Evolutionary conservation across 305 asterid genomes (phyloP).

Genomic region (Fraxinus albicans): DNA sequence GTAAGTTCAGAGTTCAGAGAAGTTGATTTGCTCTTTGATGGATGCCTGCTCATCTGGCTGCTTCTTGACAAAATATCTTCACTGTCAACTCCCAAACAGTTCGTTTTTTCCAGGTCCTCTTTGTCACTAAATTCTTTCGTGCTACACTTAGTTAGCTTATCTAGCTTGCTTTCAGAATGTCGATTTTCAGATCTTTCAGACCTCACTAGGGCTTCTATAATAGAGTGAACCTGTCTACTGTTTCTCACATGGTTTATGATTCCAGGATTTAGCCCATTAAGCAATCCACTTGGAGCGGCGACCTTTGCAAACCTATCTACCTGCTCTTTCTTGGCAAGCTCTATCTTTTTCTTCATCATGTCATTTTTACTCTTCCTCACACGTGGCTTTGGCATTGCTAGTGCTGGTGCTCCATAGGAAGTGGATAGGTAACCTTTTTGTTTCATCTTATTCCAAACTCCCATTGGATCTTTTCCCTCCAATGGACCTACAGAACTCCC

Average conservation of each 20-base stretch:
- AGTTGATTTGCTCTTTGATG: constrained; percentile 23
- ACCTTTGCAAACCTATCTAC: constrained; percentile 77
- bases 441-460: constrained; percentile 81
- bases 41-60: constrained; percentile 28
- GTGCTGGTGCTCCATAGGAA: constrained; percentile 42
- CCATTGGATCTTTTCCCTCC: constrained; percentile 60
- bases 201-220: constrained; percentile 72
- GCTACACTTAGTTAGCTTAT: constrained; percentile 33
- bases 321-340: constrained; percentile 79
- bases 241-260: constrained; percentile 92
- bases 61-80: constrained; percentile 24
- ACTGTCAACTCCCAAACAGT: constrained; percentile 13
- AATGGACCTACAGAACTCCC: constrained; percentile 67
- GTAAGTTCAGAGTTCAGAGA: constrained; percentile 32
- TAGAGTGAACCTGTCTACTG: constrained; percentile 84
- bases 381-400: constrained; percentile 51
- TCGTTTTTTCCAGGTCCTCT: not conserved
- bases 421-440: constrained; percentile 70
- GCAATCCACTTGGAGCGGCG: constrained; percentile 96
- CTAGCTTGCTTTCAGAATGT: constrained; percentile 37
- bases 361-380: constrained; percentile 61
- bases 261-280: constrained; percentile 84
- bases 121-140: constrained; percentile 4
- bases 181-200: constrained; percentile 41
- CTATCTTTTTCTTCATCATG: constrained; percentile 60